Percentiles rank a stretch among this genome's conserved stretches.
Evolutionary conservation across 2,329 filamentous ascomycete genomes (phyloP).

Genomic region (Cercospora sp.): DNA sequence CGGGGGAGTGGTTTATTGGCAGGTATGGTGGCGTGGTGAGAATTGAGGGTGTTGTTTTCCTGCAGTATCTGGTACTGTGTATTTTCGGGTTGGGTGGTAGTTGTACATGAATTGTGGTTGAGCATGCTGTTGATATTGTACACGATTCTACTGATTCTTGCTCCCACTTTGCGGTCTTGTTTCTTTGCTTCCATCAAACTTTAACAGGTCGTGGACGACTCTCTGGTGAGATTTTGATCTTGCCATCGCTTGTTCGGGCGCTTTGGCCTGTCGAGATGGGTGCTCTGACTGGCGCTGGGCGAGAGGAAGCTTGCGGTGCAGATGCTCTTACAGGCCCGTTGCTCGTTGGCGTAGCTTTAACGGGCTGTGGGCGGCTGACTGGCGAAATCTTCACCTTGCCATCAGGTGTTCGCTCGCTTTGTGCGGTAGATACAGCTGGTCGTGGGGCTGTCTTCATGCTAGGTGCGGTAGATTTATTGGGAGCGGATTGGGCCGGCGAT

Average conservation of each 20-base stretch:
- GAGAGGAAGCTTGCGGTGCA: conserved; percentile 13
- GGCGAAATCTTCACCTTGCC: conserved; percentile 25
- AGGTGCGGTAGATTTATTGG: not conserved
- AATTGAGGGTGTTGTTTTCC: not conserved
- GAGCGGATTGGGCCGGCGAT: not conserved
- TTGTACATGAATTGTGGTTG: not conserved
- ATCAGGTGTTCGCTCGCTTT: conserved; percentile 20
- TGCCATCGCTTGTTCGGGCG: conserved; percentile 21
- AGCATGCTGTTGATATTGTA: not conserved
- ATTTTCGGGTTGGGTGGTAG: not conserved
- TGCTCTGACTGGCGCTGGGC: conserved; percentile 16
- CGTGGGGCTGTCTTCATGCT: conserved; percentile 1
- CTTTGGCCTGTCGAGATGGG: conserved; percentile 15
- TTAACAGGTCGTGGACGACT: conserved; percentile 26
- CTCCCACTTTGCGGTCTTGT: not conserved
- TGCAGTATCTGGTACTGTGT: not conserved
- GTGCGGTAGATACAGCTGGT: conserved; percentile 18
- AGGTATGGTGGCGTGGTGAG: not conserved
- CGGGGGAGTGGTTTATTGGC: not conserved
- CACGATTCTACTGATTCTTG: not conserved
- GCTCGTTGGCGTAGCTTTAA: conserved; percentile 16
- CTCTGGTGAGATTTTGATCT: conserved; percentile 26
- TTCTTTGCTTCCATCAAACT: not conserved
- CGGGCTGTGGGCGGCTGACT: conserved; percentile 13
- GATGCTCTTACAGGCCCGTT: conserved; percentile 8